Evolutionary conservation across 2,329 filamentous ascomycete genomes (phyloP), one percentile per base, ranked within the genome.

Genomic region (Gyromitra esculenta): DNA sequence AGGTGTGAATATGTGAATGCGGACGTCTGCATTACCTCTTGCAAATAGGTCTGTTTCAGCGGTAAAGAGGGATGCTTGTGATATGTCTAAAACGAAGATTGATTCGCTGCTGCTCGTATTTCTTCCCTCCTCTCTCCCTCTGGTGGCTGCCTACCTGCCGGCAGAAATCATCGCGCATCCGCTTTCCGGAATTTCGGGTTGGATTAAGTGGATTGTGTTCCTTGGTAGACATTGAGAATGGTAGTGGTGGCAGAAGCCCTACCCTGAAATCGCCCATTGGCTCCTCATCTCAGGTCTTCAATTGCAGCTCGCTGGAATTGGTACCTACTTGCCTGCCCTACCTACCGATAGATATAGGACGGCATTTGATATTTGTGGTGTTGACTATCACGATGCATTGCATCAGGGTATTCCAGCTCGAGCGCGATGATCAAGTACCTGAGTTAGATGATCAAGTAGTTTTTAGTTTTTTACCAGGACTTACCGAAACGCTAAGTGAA

Each of bases 1-100:
- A 8, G 48, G 11, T 65, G 64, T 75, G 72, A 75, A 70, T 41
- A 64, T 59, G 13, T 45, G 37, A 13, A 69, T 64, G 25, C n/a
- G 48, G 13, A 7, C 18, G 5, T 52, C 43, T 43, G 31, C 39
- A 25, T 31, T 21, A 41, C 39, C 37, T 41, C 50, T 25, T 2
- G 52, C 41, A 41, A 39, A 41, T 52, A 50, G 25, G 25, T 31
- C 25, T 50, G 21, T 59, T 50, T n/a, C 45, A 41, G 43, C 9
- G 25, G 56, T n/a, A 15, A 52, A 65, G 15, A 15, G 48, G 31
- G 35, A 52, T 7, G 56, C 43, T 59, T 70, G n/a, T 63, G 35
- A 56, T 56, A 62, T n/a, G 6, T 39, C n/a, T 35, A 39, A 31
- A 35, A 35, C 15, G 15, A 65, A 41, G 18, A 62, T 70, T 70